Evolutionary conservation across 1,284 basidiomycete species (phyloP).

Genomic region (Neolentinus lepideus): DNA sequence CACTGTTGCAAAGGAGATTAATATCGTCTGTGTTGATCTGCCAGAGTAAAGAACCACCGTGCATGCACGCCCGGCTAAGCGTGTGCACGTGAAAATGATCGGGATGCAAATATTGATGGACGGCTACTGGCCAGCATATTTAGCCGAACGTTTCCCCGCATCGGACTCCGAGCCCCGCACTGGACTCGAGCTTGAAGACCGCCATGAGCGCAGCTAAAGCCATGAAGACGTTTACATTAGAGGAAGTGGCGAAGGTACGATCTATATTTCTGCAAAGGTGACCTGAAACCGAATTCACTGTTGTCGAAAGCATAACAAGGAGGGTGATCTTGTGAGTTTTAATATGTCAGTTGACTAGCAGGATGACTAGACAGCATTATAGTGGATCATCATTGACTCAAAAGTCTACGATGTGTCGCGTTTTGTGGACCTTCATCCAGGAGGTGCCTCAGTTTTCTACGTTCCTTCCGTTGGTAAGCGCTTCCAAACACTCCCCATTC

Average conservation of each 20-base stretch:
- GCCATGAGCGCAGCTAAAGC: slow-evolving; percentile 21
- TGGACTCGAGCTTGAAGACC: too few species aligned
- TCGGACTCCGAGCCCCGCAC: too few species aligned
- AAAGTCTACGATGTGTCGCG: slow-evolving; percentile 61
- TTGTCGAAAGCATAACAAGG: slow-evolving; percentile 60
- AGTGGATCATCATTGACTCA: slow-evolving; percentile 65
- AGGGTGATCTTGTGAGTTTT: slow-evolving; percentile 57
- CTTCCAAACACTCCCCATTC: not conserved
- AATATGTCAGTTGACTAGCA: not conserved
- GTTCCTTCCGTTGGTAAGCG: slow-evolving; percentile 29
- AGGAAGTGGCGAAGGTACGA: slow-evolving; percentile 48
- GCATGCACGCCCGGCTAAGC: too few species aligned
- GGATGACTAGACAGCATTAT: not conserved
- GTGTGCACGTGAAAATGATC: too few species aligned
- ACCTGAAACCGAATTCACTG: slow-evolving; percentile 4
- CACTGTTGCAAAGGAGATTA: too few species aligned
- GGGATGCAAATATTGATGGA: too few species aligned
- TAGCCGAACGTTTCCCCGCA: too few species aligned
- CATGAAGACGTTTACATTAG: slow-evolving; percentile 33
- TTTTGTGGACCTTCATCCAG: slow-evolving; percentile 62
- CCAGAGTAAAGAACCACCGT: too few species aligned
- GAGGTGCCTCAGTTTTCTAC: slow-evolving; percentile 52
- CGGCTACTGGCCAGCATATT: too few species aligned
- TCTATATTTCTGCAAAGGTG: not conserved
- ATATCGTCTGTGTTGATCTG: too few species aligned